Conservation (phyloP, 2,329 filamentous ascomycete species). For the Arthroderma sp. region DNA sequence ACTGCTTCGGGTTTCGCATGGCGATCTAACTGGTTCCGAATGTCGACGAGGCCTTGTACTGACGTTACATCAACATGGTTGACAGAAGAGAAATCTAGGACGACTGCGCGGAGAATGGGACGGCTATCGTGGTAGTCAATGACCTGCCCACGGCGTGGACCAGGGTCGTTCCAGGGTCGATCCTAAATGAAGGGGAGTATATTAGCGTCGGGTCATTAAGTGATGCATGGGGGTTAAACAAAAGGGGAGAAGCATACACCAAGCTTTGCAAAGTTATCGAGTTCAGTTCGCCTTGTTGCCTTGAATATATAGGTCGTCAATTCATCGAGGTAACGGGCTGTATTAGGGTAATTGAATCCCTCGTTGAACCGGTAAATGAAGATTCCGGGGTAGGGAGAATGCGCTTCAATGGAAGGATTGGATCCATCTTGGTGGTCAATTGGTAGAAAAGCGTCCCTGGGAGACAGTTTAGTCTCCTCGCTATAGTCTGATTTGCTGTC, state of each 20-base stretch:
- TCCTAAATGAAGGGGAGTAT: conserved; percentile 16
- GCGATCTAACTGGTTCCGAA: conserved; percentile 40
- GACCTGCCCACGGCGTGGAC: conserved; percentile 18
- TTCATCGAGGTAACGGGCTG: conserved; percentile 38
- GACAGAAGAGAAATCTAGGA: conserved; percentile 44
- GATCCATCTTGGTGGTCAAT: conserved; percentile 39
- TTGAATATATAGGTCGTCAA: conserved; percentile 35
- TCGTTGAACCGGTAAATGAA: conserved; percentile 44
- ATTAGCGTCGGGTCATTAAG: neutral
- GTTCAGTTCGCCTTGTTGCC: conserved; percentile 34
- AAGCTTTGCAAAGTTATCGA: conserved; percentile 16
- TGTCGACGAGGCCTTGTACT: conserved; percentile 42
- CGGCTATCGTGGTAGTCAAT: conserved; percentile 17
- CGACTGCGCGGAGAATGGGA: conserved; percentile 40
- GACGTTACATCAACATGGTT: conserved; percentile 45
- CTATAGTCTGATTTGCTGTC: conserved; percentile 10
- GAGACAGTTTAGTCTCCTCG: conserved; percentile 12
- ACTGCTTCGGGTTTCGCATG: conserved; percentile 31
- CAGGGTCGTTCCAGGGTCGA: conserved; percentile 45
- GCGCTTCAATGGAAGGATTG: conserved; percentile 36
- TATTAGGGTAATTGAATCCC: conserved; percentile 45
- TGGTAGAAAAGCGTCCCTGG: conserved; percentile 35
- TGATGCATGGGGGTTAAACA: neutral
- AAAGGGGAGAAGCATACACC: conserved; percentile 5
- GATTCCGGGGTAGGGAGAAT: conserved; percentile 40